Base-by-base conservation (phyloP, 2,329 filamentous ascomycete species). In the Leptographium galeiforme region DNA sequence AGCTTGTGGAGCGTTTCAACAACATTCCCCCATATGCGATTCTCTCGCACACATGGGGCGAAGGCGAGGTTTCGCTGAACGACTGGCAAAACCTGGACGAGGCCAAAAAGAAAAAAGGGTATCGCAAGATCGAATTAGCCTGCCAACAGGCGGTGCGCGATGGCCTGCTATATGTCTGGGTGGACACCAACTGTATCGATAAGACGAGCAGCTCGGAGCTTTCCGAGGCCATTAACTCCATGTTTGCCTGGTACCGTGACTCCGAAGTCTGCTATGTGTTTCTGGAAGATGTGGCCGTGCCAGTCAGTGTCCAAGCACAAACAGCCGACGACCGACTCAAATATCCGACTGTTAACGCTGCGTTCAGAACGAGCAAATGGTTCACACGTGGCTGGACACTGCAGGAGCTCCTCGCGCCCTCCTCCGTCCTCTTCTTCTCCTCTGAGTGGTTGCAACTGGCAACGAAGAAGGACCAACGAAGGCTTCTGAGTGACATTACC, bases 161-260 rank as follows among this genome's bases (percentile, higher is more conserved):
- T 48, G 61, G 58, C 11, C 51, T 64, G 6, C 55, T 41, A 6
- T 68, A 66, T 44, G 56, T 62, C 18, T 70, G 68, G 67, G 59
- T 67, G 7, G 68, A 70, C 57, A 69, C 66, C 1, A 68, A 64
- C 57, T 69, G 67, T 51, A 69, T 70, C 53, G 63, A 68, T 55
- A 68, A 68, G 55, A 57, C 56, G 1, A 65, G 61, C 53, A 65
- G 61, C 45, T 59, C 66, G 0, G 67, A 69, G 58, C 58, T 70
- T 2, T 63, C 63, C 2, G 63, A 68, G 53, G 63, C 65, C 7
- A 67, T 59, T 53, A 59, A 59, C 53, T 57, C 55, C 50, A 59
- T 59, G 57, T 59, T 57, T n/a, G 50, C 45, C 14, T 70, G 66
- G 64, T 69, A 70, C 55, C 58, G 59, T 12, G 57, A 64, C 18